Conservation (phyloP, 2,329 filamentous ascomycete genomes). For the Nemania diffusa region DNA sequence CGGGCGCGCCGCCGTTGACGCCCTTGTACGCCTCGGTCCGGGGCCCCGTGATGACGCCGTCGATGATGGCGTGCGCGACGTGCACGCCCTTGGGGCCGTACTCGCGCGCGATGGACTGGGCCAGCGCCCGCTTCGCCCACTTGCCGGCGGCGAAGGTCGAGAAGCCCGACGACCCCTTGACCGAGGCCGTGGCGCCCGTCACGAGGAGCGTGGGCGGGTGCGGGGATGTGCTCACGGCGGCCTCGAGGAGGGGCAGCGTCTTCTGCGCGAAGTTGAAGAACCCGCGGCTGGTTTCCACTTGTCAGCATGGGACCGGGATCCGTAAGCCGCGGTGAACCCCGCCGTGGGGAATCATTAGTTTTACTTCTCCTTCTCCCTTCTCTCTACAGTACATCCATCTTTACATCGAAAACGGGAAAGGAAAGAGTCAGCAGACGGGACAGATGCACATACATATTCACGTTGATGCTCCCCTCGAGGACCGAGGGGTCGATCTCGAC, state of each 20-base stretch:
- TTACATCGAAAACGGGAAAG: too few relatives aligned
- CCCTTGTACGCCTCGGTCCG: constrained; percentile 63
- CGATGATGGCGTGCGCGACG: constrained; percentile 77
- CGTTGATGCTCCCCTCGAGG: constrained; percentile 57
- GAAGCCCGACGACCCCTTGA: constrained; percentile 73
- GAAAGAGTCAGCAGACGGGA: neutral
- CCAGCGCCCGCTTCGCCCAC: constrained; percentile 74
- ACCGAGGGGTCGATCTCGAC: constrained; percentile 63
- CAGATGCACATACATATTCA: constrained; percentile 56
- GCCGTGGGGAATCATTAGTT: too few relatives aligned
- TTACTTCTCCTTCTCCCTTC: too few relatives aligned
- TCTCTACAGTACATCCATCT: too few relatives aligned
- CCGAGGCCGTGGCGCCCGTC: constrained; percentile 78
- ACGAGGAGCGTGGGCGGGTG: constrained; percentile 78
- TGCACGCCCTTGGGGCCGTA: constrained; percentile 80
- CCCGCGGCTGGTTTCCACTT: constrained; percentile 57
- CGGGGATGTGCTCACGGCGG: constrained; percentile 58
- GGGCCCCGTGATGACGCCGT: constrained; percentile 80
- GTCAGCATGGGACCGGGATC: too few relatives aligned
- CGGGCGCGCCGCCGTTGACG: constrained; percentile 51
- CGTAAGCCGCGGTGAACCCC: too few relatives aligned
- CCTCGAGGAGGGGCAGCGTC: constrained; percentile 71
- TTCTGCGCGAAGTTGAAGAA: constrained; percentile 77
- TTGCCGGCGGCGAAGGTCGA: constrained; percentile 75
- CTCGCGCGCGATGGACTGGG: constrained; percentile 75